Conservation (phyloP, 73 alveolate species). For the Symbiodinium natans region DNA sequence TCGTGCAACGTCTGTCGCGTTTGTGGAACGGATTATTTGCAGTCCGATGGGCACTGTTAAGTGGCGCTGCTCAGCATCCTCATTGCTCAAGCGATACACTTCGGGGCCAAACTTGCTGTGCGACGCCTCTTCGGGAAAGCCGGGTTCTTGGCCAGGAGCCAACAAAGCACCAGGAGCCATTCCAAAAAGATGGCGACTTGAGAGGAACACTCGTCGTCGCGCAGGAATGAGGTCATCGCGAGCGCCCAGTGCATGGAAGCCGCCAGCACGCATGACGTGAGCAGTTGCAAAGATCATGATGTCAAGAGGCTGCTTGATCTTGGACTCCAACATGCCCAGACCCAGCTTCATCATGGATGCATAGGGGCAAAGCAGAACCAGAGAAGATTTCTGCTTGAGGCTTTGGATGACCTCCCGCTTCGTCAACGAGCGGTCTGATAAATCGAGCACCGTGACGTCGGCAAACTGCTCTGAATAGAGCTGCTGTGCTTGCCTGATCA, state of each 20-base stretch:
- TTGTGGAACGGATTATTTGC: constrained; percentile 41
- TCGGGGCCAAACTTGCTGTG: constrained; percentile 72
- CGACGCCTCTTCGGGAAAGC: constrained; percentile 75
- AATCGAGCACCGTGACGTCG: constrained; percentile 1
- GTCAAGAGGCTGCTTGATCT: constrained; percentile 70
- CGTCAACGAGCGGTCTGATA: not conserved
- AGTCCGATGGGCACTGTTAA: constrained; percentile 65
- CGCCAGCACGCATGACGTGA: constrained; percentile 73
- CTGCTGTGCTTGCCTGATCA: not conserved
- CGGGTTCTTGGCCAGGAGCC: constrained; percentile 86
- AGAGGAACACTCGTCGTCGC: constrained; percentile 38
- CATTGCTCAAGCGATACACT: constrained; percentile 56
- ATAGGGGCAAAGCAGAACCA: constrained; percentile 64
- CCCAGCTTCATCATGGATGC: constrained; percentile 52
- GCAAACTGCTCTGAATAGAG: constrained; percentile 7
- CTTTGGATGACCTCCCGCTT: not conserved
- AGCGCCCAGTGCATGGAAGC: constrained; percentile 57
- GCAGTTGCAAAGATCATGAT: constrained; percentile 58
- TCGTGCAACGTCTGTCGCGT: constrained; percentile 41
- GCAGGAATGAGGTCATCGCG: constrained; percentile 64
- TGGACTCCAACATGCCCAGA: constrained; percentile 41
- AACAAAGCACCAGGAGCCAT: constrained; percentile 62
- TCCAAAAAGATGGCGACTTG: constrained; percentile 63
- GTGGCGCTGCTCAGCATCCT: constrained; percentile 41
- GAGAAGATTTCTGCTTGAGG: constrained; percentile 18